These are phyloP conservation scores for Solanum hybrid DNA, from an alignment of 305 asterid species.

Conservation along the genomic window DNA sequence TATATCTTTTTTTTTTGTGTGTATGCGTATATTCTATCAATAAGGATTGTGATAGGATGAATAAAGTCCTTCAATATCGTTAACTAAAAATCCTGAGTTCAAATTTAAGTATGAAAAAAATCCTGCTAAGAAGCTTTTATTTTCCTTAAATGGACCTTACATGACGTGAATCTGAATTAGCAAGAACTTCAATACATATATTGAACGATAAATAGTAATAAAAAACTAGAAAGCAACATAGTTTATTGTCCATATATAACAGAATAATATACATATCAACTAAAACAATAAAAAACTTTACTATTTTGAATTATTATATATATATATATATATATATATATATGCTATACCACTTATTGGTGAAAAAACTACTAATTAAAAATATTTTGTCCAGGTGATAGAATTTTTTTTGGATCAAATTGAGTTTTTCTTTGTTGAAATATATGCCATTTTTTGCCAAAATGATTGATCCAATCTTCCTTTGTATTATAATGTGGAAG, in stretches of 20 bases:
- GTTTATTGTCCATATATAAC: background rate
- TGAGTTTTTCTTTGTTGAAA: background rate
- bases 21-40: background rate
- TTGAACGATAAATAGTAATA: background rate
- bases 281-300: background rate
- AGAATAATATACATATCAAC: background rate
- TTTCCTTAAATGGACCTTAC: background rate
- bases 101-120: too few species aligned
- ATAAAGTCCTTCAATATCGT: background rate
- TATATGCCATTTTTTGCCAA: background rate
- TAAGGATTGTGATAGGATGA: background rate
- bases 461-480: background rate
- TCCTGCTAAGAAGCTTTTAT: too few species aligned
- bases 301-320: slow-evolving; percentile 19
- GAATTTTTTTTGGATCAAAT: background rate
- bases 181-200: background rate
- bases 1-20: too few species aligned
- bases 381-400: background rate
- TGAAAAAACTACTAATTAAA: background rate
- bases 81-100: background rate
- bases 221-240: background rate
- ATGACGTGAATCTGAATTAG: background rate
- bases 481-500: background rate
- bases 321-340: too few species aligned
- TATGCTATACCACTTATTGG: too few species aligned